Conservation (phyloP, 2,329 filamentous ascomycete species). For the Diatrype stigma region DNA sequence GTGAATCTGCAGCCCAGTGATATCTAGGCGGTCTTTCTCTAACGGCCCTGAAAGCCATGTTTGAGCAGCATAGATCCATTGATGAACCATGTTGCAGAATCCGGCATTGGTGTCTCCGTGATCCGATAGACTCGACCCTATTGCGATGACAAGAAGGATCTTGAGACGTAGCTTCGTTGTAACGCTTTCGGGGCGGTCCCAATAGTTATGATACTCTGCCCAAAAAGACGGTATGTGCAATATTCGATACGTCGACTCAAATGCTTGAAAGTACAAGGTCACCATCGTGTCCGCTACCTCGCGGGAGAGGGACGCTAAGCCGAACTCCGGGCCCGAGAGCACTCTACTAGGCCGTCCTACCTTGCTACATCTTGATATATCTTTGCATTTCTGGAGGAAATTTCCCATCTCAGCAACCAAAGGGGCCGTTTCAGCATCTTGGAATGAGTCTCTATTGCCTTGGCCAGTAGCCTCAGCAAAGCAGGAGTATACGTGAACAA, state of each 20-base stretch:
- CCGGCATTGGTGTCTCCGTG: slow-evolving; percentile 16
- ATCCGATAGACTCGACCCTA: slow-evolving; percentile 33
- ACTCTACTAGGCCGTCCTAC: slow-evolving; percentile 28
- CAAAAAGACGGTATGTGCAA: slow-evolving; percentile 50
- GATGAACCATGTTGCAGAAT: slow-evolving; percentile 25
- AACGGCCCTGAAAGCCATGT: slow-evolving; percentile 37
- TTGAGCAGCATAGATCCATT: slow-evolving; percentile 38
- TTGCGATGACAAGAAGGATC: slow-evolving; percentile 36
- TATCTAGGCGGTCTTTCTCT: slow-evolving; percentile 32
- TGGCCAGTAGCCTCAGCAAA: slow-evolving; percentile 20
- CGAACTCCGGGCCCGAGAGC: slow-evolving; percentile 16
- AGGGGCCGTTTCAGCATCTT: slow-evolving; percentile 17
- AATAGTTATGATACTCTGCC: slow-evolving; percentile 44
- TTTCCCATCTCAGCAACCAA: slow-evolving; percentile 23
- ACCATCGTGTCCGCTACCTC: slow-evolving; percentile 36
- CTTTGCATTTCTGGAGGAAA: slow-evolving; percentile 31
- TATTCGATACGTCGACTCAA: slow-evolving; percentile 48
- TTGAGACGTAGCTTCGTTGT: slow-evolving; percentile 26
- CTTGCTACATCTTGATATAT: slow-evolving; percentile 28
- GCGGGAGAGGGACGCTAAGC: slow-evolving; percentile 23
- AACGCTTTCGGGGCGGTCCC: slow-evolving; percentile 30
- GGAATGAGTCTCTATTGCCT: slow-evolving; percentile 10
- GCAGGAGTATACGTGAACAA: slow-evolving; percentile 24
- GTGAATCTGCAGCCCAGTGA: slow-evolving; percentile 35
- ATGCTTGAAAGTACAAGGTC: slow-evolving; percentile 43